Conservation (phyloP, 2,329 filamentous ascomycete species). For the Coleophoma crateriformis region DNA sequence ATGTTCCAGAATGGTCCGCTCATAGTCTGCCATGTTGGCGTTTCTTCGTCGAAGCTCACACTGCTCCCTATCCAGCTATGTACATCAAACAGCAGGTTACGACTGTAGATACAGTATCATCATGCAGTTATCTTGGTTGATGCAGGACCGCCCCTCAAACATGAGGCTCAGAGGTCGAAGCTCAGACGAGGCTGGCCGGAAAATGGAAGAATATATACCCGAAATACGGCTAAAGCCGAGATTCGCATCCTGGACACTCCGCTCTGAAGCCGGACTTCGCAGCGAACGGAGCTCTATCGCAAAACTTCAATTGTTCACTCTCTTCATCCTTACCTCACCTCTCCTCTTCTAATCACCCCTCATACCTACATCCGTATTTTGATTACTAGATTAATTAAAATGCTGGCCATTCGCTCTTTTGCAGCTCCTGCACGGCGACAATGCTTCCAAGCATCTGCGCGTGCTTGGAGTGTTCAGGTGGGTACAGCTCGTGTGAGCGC, state of each 20-base stretch:
- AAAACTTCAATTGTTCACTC: not conserved
- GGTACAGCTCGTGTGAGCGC: conserved; percentile 21
- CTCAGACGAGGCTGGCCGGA: not conserved
- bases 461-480: conserved; percentile 55
- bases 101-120: not conserved
- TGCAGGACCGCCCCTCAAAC: too few relatives aligned
- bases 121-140: not conserved
- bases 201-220: too few relatives aligned
- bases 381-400: conserved; percentile 42
- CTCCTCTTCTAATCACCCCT: conserved; percentile 1
- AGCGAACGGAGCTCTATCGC: not conserved
- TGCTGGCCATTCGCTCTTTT: conserved; percentile 79
- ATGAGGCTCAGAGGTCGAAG: too few relatives aligned
- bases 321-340: not conserved
- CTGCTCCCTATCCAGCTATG: too few relatives aligned
- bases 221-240: too few relatives aligned
- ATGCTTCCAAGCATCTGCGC: conserved; percentile 66
- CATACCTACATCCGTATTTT: conserved; percentile 7
- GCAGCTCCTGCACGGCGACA: conserved; percentile 71
- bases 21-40: conserved; percentile 58
- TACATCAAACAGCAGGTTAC: too few relatives aligned
- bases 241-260: too few relatives aligned
- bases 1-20: conserved; percentile 76
- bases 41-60: too few relatives aligned
- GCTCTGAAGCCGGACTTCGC: not conserved